Percentiles rank a stretch among this genome's conserved stretches.
Conservation (phyloP, 805 yeast genomes). For the Kuraishia piskuri region DNA sequence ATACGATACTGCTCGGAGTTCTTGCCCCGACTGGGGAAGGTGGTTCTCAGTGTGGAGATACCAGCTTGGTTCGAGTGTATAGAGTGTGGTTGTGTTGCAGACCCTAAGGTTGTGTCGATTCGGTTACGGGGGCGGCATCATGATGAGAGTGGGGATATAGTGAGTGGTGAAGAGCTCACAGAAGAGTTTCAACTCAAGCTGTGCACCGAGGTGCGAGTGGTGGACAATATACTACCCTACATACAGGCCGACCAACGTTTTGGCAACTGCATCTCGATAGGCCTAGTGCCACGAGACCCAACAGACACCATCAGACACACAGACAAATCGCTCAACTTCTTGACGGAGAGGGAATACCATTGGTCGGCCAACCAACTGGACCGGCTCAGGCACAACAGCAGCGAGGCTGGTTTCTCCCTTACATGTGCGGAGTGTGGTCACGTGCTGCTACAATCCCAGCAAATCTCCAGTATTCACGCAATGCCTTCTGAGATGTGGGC, state of each 20-base stretch:
- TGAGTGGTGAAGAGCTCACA: not conserved
- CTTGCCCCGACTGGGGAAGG: not conserved
- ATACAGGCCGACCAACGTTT: not conserved
- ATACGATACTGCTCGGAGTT: not conserved
- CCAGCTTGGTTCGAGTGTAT: not conserved
- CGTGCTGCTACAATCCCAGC: slow-evolving; percentile 18
- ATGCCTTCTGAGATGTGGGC: slow-evolving; percentile 93
- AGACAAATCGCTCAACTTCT: not conserved
- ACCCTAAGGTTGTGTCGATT: not conserved
- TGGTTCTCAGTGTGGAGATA: not conserved
- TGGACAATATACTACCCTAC: not conserved
- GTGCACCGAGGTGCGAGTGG: not conserved
- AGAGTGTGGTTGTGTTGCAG: not conserved
- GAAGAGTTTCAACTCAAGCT: not conserved
- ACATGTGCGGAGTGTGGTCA: slow-evolving; percentile 1
- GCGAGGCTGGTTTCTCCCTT: not conserved
- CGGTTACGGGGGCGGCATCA: not conserved
- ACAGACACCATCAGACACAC: not conserved
- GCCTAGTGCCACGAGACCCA: not conserved
- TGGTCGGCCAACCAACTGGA: slow-evolving; percentile 2
- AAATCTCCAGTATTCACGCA: slow-evolving; percentile 32
- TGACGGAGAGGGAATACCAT: slow-evolving; percentile 2
- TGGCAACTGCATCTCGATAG: not conserved
- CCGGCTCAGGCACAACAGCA: too few species aligned
- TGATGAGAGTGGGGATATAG: not conserved